These are phyloP conservation scores for Botrytis byssoidea DNA, from an alignment of 2,329 filamentous ascomycete species.

Conservation along the genomic window DNA sequence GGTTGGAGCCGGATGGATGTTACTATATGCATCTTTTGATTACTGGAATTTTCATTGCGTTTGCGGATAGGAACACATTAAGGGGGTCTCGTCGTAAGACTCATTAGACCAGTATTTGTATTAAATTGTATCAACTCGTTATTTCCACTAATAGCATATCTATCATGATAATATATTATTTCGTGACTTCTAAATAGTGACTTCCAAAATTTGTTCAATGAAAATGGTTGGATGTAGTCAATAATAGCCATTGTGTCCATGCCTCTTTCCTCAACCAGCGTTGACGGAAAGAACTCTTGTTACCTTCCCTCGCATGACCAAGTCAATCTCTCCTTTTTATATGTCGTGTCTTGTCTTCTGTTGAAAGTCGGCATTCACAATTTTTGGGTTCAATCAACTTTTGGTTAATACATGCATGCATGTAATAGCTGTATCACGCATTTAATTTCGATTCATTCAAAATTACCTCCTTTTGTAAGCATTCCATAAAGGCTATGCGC, in stretches of 20 bases:
- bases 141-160: not conserved
- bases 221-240: not conserved
- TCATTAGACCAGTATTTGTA: conserved; percentile 30
- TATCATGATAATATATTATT: too few relatives aligned
- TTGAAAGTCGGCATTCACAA: conserved; percentile 17
- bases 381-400: conserved; percentile 29
- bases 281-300: conserved; percentile 1
- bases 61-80: conserved; percentile 19
- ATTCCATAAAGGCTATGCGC: conserved; percentile 33
- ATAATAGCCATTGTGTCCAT: not conserved
- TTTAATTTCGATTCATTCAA: conserved; percentile 33
- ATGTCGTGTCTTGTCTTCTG: conserved; percentile 21
- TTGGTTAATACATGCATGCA: conserved; percentile 36
- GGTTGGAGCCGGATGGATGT: conserved; percentile 34
- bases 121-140: conserved; percentile 22
- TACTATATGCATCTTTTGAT: conserved; percentile 36
- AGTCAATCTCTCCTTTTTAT: conserved; percentile 44
- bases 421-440: conserved; percentile 34
- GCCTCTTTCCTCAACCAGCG: conserved; percentile 19
- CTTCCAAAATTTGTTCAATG: not conserved
- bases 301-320: not conserved
- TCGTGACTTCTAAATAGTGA: not conserved
- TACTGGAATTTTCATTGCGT: conserved; percentile 35
- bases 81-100: conserved; percentile 25
- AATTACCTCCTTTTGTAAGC: conserved; percentile 30